These are phyloP conservation scores for Chaetomium sp. DNA, from an alignment of 2,329 filamentous ascomycete genomes.

Conservation along the genomic window DNA sequence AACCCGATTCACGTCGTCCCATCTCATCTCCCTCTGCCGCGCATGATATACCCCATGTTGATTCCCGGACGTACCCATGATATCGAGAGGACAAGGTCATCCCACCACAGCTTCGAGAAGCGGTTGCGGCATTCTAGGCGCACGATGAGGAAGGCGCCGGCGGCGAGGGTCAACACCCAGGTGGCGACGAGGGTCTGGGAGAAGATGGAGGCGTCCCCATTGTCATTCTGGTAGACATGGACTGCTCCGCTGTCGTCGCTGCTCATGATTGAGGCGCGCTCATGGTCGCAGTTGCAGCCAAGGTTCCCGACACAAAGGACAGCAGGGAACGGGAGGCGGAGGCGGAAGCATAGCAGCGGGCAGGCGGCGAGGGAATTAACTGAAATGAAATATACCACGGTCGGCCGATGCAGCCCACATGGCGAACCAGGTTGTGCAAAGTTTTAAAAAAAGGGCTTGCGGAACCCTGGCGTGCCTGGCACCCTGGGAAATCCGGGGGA, in stretches of 20 bases:
- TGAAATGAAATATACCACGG: neutral
- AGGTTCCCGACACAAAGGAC: neutral
- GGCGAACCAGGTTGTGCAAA: conserved; percentile 13
- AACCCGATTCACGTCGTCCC: neutral
- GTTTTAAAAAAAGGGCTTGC: neutral
- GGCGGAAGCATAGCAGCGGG: conserved; percentile 1
- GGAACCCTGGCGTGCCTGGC: conserved; percentile 1
- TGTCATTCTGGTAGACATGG: neutral
- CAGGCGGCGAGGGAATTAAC: conserved; percentile 8
- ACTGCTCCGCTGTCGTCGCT: neutral
- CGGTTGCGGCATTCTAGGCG: conserved; percentile 25
- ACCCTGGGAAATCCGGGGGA: conserved; percentile 6
- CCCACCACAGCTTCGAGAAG: conserved; percentile 26
- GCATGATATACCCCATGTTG: neutral
- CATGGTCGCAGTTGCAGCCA: conserved; percentile 1
- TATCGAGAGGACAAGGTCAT: conserved; percentile 24
- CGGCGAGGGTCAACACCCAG: conserved; percentile 25
- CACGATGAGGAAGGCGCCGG: conserved; percentile 25
- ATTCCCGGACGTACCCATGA: conserved; percentile 25
- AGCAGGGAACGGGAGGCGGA: neutral
- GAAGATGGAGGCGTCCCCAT: conserved; percentile 12
- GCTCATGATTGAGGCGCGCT: neutral
- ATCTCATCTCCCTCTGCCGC: neutral
- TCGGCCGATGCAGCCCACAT: conserved; percentile 11
- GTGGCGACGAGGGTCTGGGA: conserved; percentile 26